phyloP scores from a whole-genome alignment of 1,139 yeast species.

The Debaryomyces singareniensis region DNA sequence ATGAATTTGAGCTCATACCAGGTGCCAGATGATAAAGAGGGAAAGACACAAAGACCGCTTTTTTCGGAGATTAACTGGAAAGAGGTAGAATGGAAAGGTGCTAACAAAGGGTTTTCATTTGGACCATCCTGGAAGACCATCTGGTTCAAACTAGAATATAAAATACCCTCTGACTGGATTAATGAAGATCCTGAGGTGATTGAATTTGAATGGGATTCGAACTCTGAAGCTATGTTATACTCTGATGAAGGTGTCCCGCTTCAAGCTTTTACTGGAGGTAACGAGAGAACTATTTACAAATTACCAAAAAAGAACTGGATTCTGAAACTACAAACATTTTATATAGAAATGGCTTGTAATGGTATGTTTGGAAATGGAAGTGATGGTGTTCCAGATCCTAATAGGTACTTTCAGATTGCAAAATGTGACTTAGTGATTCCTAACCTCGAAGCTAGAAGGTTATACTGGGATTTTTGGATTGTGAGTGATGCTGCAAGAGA shows the following conservation, averaged over 20 bases:
- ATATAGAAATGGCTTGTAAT: slow-evolving; percentile 87
- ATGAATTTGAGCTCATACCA: slow-evolving; percentile 51
- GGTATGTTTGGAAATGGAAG: slow-evolving; percentile 87
- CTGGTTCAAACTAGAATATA: slow-evolving; percentile 73
- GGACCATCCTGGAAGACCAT: slow-evolving; percentile 98
- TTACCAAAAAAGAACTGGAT: slow-evolving; percentile 52
- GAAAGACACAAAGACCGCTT: slow-evolving; percentile 59
- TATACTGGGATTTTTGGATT: slow-evolving; percentile 80
- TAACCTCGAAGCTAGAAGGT: slow-evolving; percentile 69
- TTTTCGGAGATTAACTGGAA: slow-evolving; percentile 55
- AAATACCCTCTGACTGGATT: slow-evolving; percentile 58
- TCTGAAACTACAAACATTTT: slow-evolving; percentile 43
- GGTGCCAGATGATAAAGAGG: slow-evolving; percentile 50
- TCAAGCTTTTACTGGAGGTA: slow-evolving; percentile 84
- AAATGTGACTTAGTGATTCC: slow-evolving; percentile 79
- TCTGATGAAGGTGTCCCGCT: slow-evolving; percentile 58
- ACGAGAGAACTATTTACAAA: slow-evolving; percentile 70
- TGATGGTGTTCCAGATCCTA: slow-evolving; percentile 54
- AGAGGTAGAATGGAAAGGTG: slow-evolving; percentile 46
- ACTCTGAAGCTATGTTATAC: slow-evolving; percentile 80
- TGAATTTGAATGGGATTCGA: slow-evolving; percentile 79
- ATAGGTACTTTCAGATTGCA: slow-evolving; percentile 60
- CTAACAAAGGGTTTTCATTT: slow-evolving; percentile 67
- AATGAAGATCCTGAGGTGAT: slow-evolving; percentile 41
- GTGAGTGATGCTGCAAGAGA: slow-evolving; percentile 90